Base-by-base conservation (phyloP, 2,329 filamentous ascomycete species). In the Gremmenia infestans region DNA sequence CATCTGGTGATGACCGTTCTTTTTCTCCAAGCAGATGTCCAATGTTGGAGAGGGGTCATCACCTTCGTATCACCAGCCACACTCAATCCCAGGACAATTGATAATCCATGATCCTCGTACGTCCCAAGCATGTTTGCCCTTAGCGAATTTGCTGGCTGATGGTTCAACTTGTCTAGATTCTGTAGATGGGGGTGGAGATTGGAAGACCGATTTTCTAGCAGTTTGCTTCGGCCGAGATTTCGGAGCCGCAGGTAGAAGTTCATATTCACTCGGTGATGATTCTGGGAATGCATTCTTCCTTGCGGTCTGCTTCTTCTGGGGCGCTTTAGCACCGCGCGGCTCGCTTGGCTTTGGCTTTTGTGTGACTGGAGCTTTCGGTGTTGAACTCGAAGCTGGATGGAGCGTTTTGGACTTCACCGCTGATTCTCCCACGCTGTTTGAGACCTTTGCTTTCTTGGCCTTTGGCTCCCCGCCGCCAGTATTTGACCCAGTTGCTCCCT, bases 31-130 rank as follows among this genome's bases (percentile, higher is more conserved):
- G 37, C 60, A 57, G 2, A 64, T 40, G 8, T 32, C 28, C 28
- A 32, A 12, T 32, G 28, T 32, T 32, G 12, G 9, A 32, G 28
- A 32, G 9, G 28, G 28, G 28, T 32, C 28, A 12, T 12, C 28
- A 32, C 28, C 28, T 32, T 32, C 28, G 28, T 32, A 12, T 32
- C 28, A 9, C 50, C 55, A 60, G 37, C 54, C 19, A 2, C 51
- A 39, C 19, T 63, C 54, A 25, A 60, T 58, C 1, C 17, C 37
- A 5, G 50, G 47, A 28, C 59, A 62, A 8, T 50, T 40, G 14
- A 60, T 57, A 12, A 52, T 9, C 45, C 56, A 64, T 25, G 51
- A 48, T 9, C 57, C 54, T 51, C 53, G 45, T 45, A 60, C 53
- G 52, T 63, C 56, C 52, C 56, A 60, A 35, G 45, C 14, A 11